phyloP scores from a whole-genome alignment of 1,284 basidiomycete genomes.

The Malassezia slooffiae region DNA sequence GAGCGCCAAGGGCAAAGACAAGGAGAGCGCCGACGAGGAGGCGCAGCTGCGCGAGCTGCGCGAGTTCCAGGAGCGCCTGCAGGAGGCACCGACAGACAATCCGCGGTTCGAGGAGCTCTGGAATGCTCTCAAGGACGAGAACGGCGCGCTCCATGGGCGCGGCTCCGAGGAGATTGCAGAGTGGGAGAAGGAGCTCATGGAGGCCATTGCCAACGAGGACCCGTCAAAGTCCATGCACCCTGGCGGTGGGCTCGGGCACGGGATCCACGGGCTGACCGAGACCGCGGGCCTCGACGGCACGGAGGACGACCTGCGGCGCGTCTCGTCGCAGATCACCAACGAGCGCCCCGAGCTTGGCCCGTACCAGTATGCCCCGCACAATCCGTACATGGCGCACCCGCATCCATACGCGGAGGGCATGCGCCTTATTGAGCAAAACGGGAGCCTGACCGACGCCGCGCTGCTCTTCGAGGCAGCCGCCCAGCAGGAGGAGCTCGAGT shows the following conservation, averaged over 20 bases:
- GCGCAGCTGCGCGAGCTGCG: constrained; percentile 33
- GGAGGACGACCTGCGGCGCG: constrained; percentile 33
- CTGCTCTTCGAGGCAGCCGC: constrained; percentile 73
- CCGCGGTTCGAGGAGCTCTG: constrained; percentile 43
- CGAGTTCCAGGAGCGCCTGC: constrained; percentile 30
- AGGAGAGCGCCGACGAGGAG: constrained; percentile 21
- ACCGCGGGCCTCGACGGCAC: constrained; percentile 32
- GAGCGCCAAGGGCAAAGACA: constrained; percentile 37
- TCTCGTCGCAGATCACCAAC: constrained; percentile 28
- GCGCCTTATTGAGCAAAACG: constrained; percentile 60
- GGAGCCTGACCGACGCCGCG: constrained; percentile 71
- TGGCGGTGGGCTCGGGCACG: constrained; percentile 35
- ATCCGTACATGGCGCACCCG: constrained; percentile 57
- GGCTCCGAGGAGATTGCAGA: constrained; percentile 52
- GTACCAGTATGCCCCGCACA: constrained; percentile 47
- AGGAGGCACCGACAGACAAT: constrained; percentile 20
- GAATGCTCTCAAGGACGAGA: constrained; percentile 36
- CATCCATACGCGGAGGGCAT: constrained; percentile 53
- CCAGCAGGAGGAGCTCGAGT: constrained; percentile 54
- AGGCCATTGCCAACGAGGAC: constrained; percentile 54
- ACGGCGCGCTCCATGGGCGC: constrained; percentile 17
- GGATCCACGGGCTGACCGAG: constrained; percentile 28
- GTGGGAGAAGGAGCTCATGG: constrained; percentile 55
- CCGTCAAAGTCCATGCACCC: constrained; percentile 49
- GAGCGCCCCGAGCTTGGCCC: constrained; percentile 38